Percentiles rank a stretch among this genome's conserved stretches.
Evolutionary conservation across 345 rosid genomes (phyloP).

Genomic region (Camelina neglecta): DNA sequence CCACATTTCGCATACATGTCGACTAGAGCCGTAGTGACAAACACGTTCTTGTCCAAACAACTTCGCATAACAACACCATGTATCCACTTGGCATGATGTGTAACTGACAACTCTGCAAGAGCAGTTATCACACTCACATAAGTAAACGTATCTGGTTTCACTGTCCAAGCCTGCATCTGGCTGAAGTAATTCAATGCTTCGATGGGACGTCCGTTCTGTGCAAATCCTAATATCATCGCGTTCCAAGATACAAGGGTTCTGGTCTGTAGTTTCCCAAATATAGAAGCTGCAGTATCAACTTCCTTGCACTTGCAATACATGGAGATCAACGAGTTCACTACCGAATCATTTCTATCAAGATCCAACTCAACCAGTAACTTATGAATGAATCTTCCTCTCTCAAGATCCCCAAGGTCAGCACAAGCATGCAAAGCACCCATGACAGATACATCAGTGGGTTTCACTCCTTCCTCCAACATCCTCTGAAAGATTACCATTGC

Average conservation of each 20-base stretch:
- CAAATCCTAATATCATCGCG: constrained; percentile 76
- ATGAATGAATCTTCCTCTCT: constrained; percentile 66
- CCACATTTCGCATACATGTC: constrained; percentile 95
- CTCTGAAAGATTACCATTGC: constrained; percentile 59
- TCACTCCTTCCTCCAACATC: constrained; percentile 73
- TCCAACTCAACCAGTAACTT: constrained; percentile 50
- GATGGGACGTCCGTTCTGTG: constrained; percentile 67
- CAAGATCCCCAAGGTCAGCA: constrained; percentile 68
- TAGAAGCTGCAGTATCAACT: constrained; percentile 59
- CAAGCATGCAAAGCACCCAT: constrained; percentile 77
- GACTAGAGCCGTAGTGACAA: constrained; percentile 71
- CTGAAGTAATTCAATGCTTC: constrained; percentile 72
- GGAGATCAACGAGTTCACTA: constrained; percentile 76
- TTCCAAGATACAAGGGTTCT: constrained; percentile 86
- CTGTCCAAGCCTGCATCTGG: constrained; percentile 49
- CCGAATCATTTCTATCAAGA: constrained; percentile 60
- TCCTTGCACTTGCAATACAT: constrained; percentile 81
- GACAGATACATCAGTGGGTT: constrained; percentile 70
- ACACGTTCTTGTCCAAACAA: constrained; percentile 58
- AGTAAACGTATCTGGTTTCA: constrained; percentile 72
- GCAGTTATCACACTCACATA: constrained; percentile 84
- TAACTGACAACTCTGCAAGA: constrained; percentile 67
- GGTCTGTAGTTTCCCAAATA: constrained; percentile 55
- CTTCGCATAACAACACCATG: constrained; percentile 65
- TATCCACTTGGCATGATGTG: constrained; percentile 75